phyloP scores from a whole-genome alignment of 1,284 basidiomycete species.

The Trichosporon sp. region DNA sequence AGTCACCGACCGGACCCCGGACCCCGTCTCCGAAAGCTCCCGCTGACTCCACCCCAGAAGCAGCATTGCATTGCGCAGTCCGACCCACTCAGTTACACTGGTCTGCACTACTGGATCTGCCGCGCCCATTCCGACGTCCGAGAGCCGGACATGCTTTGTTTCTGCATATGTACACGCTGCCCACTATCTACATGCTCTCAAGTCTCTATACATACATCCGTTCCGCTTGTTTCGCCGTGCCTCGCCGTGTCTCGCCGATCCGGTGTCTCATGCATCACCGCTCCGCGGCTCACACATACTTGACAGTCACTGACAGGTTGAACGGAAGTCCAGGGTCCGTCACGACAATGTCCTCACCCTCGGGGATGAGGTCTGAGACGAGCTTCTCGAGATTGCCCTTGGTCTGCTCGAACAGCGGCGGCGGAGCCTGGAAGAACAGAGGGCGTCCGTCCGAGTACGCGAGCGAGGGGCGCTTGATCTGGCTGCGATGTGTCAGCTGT shows the following conservation, averaged over 20 bases:
- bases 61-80: too few relatives aligned
- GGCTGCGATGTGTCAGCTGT: constrained; percentile 60
- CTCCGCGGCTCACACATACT: constrained; percentile 27
- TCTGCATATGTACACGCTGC: not conserved
- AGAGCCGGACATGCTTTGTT: too few relatives aligned
- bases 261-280: too few relatives aligned
- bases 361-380: constrained; percentile 74
- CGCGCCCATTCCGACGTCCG: too few relatives aligned
- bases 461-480: constrained; percentile 89
- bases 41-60: not conserved
- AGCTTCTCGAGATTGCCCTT: constrained; percentile 84
- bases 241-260: not conserved
- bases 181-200: not conserved
- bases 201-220: not conserved
- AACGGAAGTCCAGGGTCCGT: constrained; percentile 86
- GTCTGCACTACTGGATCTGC: too few relatives aligned
- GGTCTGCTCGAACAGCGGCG: constrained; percentile 82
- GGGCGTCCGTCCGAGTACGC: constrained; percentile 65
- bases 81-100: too few relatives aligned
- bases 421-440: constrained; percentile 90
- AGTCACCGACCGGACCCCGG: not conserved
- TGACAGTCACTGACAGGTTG: constrained; percentile 70
- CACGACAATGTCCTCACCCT: constrained; percentile 78
- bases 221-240: not conserved
- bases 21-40: not conserved